These are phyloP conservation scores for Tolypocladium pustulatum DNA, from an alignment of 2,329 filamentous ascomycete genomes.

Conservation along the genomic window DNA sequence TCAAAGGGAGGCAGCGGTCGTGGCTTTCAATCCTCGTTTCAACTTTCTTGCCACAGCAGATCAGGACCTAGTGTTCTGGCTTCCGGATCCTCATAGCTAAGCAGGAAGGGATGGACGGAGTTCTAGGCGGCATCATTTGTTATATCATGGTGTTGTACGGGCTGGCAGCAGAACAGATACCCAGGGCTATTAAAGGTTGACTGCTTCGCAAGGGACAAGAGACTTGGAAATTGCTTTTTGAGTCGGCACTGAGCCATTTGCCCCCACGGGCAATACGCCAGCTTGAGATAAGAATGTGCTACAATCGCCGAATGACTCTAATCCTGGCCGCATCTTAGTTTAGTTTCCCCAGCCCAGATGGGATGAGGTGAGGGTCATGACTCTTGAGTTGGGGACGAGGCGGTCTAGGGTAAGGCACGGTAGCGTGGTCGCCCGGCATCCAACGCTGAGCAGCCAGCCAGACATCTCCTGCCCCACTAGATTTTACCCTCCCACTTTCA, in stretches of 20 bases:
- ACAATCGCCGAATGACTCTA: not conserved
- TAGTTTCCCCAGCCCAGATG: too few relatives aligned
- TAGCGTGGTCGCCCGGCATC: not conserved
- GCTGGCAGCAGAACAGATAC: not conserved
- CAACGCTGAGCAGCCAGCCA: not conserved
- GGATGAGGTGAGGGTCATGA: too few relatives aligned
- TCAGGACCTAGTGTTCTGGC: slow-evolving; percentile 70
- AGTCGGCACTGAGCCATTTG: too few relatives aligned
- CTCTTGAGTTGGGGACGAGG: not conserved
- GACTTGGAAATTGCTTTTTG: not conserved
- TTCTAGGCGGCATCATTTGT: not conserved
- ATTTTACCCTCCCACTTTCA: not conserved
- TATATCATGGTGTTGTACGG: not conserved
- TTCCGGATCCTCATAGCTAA: slow-evolving; percentile 50
- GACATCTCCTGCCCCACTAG: not conserved
- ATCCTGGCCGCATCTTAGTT: not conserved
- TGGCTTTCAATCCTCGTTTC: slow-evolving; percentile 83
- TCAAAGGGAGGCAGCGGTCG: slow-evolving; percentile 58
- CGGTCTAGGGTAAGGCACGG: not conserved
- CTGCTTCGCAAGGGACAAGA: not conserved
- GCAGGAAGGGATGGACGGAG: not conserved
- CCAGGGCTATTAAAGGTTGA: not conserved
- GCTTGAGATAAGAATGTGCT: too few relatives aligned
- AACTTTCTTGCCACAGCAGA: slow-evolving; percentile 90
- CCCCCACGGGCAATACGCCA: too few relatives aligned